phyloP scores from a whole-genome alignment of 225 moss, liverwort and hornwort genomes.

The Antitrichia curtipendula region DNA sequence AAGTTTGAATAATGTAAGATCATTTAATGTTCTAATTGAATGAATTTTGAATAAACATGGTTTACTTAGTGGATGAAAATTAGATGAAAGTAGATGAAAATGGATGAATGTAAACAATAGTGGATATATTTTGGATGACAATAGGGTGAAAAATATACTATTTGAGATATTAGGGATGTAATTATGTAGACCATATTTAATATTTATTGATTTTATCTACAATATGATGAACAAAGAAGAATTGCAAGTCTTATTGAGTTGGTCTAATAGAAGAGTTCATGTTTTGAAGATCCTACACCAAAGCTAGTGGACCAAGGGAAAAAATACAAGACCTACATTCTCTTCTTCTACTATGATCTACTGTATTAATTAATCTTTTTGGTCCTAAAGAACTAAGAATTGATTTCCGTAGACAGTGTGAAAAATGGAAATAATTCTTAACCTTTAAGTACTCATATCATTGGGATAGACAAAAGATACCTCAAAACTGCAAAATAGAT shows the following conservation, averaged over 20 bases:
- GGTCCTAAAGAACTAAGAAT: neutral
- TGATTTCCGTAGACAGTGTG: rapidly evolving
- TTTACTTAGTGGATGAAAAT: neutral
- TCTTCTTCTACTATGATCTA: neutral
- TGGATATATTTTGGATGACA: too few relatives aligned
- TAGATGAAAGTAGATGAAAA: neutral
- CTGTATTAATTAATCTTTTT: neutral
- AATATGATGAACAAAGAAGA: neutral
- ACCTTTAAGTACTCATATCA: too few relatives aligned
- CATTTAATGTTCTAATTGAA: neutral
- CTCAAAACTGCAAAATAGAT: too few relatives aligned
- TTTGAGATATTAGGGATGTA: neutral
- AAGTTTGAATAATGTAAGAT: neutral
- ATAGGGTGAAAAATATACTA: neutral
- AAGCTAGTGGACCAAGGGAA: rapidly evolving
- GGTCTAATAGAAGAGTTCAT: neutral
- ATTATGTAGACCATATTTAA: neutral
- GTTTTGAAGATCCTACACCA: neutral
- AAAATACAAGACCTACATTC: neutral
- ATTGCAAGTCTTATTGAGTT: neutral
- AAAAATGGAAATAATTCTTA: neutral
- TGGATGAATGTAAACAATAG: neutral
- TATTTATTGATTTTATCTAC: neutral
- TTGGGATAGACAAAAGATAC: too few relatives aligned
- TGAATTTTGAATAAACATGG: neutral